Base-by-base conservation (phyloP, 352 stramenopile genomes). In the Globisporangium parvum region DNA sequence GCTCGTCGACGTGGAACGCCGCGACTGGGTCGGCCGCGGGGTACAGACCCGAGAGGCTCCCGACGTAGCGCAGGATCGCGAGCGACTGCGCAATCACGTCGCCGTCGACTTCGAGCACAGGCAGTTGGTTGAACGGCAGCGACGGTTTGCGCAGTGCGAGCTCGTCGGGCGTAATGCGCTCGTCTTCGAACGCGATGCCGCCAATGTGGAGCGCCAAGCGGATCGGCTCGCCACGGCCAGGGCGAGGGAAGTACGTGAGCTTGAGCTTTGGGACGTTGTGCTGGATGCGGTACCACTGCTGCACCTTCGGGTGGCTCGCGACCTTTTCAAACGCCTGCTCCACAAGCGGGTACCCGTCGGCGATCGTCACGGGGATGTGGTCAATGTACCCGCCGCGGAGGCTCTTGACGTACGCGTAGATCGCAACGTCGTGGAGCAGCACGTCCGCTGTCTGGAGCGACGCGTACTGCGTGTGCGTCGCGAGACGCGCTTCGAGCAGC, bases 61-160 rank as follows among this genome's bases (percentile, higher is more conserved):
- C 81, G 10, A 67, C 77, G 40, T 85, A 89, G 28, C 81, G 73
- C 10, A 89, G 57, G 37, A 91, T 77, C 1, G 74, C 67, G 31
- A 67, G 54, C 6, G 54, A 54, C 54, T 57, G 51, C 51, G 51
- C 39, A 8, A 57, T 49, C 39, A 57, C 26, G 2, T 66, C 55
- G 11, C 62, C 64, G 46, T 73, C 62, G 6, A 73, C 39, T 8
- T 68, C 44, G 20, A 80, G 55, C 37, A 70, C 60, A 1, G 71
- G 71, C 37, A 80, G 20, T 42, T 80, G 69, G 31, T 61, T 59
- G 49, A 73, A 75, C 9, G 73, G 73, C 21, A 80, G 47, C 42
- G 45, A 51, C 10, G 56, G 49, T 31, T 79, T 76, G 46, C 63
- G 50, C 4, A 42, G 20, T 10, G 57, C 60, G 12, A 85, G 61